Percentiles rank a stretch among this genome's conserved stretches.
Evolutionary conservation across 1,284 basidiomycete genomes (phyloP).

Genomic region (Apiotrichum brassicae): DNA sequence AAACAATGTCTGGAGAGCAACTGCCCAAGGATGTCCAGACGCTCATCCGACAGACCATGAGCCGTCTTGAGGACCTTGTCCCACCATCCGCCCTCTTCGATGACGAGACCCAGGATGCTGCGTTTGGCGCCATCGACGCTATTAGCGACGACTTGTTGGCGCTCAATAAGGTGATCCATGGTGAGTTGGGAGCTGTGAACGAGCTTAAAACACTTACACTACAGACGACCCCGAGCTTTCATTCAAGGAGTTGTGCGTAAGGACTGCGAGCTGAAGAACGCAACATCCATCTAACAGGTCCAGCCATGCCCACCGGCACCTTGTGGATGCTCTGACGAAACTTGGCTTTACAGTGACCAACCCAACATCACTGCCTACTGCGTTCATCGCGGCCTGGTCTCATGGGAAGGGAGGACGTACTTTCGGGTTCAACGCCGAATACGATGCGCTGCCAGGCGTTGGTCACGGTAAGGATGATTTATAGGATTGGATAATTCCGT

Average conservation of each 20-base stretch:
- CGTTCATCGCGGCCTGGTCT: slow-evolving; percentile 28
- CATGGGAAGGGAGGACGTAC: slow-evolving; percentile 26
- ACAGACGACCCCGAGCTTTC: slow-evolving; percentile 28
- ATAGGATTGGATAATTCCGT: too few species aligned
- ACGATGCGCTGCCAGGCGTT: slow-evolving; percentile 23
- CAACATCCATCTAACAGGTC: not conserved
- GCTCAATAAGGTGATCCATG: slow-evolving; percentile 64
- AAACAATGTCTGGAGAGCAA: not conserved
- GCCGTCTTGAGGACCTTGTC: slow-evolving; percentile 13
- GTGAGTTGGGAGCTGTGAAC: slow-evolving; percentile 7
- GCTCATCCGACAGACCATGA: slow-evolving; percentile 23
- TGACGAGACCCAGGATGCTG: slow-evolving; percentile 25
- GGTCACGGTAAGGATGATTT: slow-evolving; percentile 27
- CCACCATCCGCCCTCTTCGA: slow-evolving; percentile 16
- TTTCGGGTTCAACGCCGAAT: slow-evolving; percentile 34
- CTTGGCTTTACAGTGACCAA: slow-evolving; percentile 26
- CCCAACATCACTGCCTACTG: slow-evolving; percentile 21
- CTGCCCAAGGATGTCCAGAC: slow-evolving; percentile 15
- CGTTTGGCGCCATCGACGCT: slow-evolving; percentile 50
- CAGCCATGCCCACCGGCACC: slow-evolving; percentile 23
- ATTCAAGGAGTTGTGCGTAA: slow-evolving; percentile 27
- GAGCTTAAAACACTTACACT: not conserved
- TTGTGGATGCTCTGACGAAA: slow-evolving; percentile 18
- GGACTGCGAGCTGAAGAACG: not conserved
- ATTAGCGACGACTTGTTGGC: slow-evolving; percentile 55